phyloP scores from a whole-genome alignment of 2,329 filamentous ascomycete species.

The Fusarium temperatum region DNA sequence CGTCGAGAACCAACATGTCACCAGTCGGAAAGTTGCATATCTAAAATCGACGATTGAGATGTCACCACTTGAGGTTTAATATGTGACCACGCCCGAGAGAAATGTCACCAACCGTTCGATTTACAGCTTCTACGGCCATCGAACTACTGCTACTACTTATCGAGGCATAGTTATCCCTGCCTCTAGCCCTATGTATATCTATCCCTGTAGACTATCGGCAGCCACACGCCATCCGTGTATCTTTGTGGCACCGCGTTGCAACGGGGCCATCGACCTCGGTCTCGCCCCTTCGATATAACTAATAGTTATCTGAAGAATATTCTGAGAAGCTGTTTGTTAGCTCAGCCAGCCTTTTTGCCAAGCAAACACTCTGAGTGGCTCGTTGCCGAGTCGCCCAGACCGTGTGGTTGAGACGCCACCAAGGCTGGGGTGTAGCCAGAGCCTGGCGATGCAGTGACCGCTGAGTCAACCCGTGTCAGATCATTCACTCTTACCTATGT shows the following conservation, averaged over 20 bases:
- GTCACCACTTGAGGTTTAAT: neutral
- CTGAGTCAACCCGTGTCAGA: neutral
- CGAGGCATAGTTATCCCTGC: neutral
- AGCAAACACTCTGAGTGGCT: neutral
- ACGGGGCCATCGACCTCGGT: neutral
- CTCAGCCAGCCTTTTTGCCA: neutral
- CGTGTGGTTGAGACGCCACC: neutral
- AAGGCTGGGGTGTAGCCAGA: neutral
- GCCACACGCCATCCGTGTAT: neutral
- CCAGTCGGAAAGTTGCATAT: neutral
- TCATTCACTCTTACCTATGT: neutral
- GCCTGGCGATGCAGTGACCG: neutral
- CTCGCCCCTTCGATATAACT: neutral
- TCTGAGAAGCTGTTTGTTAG: neutral
- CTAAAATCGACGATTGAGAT: neutral
- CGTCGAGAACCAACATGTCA: neutral
- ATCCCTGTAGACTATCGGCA: neutral
- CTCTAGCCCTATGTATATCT: neutral
- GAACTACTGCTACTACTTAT: neutral
- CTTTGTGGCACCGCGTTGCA: slow-evolving; percentile 1
- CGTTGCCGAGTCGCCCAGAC: neutral
- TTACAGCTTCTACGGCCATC: neutral
- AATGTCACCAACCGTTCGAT: neutral
- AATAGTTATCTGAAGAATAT: neutral
- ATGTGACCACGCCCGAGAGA: neutral